phyloP scores from a whole-genome alignment of 2,329 filamentous ascomycete genomes.

The Colletotrichum nymphaeae region DNA sequence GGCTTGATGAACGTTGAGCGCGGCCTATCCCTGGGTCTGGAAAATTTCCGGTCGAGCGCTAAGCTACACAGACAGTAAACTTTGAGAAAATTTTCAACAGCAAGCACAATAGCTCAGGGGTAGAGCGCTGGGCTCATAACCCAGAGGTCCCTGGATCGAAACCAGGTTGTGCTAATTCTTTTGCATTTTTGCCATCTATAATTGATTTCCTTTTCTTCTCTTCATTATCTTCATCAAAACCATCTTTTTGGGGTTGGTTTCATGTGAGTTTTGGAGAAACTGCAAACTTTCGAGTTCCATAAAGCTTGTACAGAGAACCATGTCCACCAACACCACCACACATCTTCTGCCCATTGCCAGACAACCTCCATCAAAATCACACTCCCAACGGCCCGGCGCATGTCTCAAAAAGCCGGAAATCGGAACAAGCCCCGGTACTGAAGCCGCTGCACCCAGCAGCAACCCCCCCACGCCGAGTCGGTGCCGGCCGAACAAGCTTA shows the following conservation, averaged over 20 bases:
- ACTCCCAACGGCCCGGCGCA: not conserved
- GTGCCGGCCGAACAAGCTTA: slow-evolving; percentile 17
- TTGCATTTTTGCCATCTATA: not conserved
- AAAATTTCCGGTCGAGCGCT: too few relatives aligned
- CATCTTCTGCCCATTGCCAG: not conserved
- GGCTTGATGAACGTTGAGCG: too few relatives aligned
- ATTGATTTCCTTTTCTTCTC: too few relatives aligned
- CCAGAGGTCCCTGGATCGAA: slow-evolving; percentile 34
- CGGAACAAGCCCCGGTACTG: not conserved
- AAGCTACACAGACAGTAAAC: too few relatives aligned
- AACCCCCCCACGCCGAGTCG: slow-evolving; percentile 18
- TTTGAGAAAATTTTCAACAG: too few relatives aligned
- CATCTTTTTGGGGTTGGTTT: too few relatives aligned
- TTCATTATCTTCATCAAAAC: too few relatives aligned
- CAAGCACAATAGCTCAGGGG: slow-evolving; percentile 30
- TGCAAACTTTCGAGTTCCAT: too few relatives aligned
- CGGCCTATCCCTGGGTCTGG: too few relatives aligned
- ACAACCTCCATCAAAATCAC: not conserved
- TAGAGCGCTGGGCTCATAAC: slow-evolving; percentile 35
- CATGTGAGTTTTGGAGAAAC: too few relatives aligned
- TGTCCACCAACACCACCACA: fast-evolving
- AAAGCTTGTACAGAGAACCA: too few relatives aligned
- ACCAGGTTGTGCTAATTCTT: slow-evolving; percentile 22
- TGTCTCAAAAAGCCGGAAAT: not conserved
- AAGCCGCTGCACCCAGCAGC: too few relatives aligned